Base-by-base conservation (phyloP, 192 early-diverging fungal genomes). In the Cetraspora pellucida region DNA sequence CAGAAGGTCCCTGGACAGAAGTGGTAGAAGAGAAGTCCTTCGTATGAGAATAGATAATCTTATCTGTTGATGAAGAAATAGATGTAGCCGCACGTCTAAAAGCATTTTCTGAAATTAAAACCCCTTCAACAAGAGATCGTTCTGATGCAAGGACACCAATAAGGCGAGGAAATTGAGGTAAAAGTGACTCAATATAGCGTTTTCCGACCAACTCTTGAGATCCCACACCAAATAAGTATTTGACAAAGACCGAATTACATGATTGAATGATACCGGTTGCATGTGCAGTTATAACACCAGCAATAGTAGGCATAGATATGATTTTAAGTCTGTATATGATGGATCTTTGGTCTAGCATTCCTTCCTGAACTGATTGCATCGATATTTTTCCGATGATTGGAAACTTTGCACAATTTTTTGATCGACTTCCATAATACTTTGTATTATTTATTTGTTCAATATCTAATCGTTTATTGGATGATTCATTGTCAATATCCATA, bases 301-400 rank as follows among this genome's bases (percentile, higher is more conserved):
- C 84, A 54, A 91, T 91, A 10, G 87, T 86, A 1, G 89, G 86
- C 64, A 91, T 86, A 1, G 88, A 88, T 14, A 88, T 89, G 47
- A 90, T 82, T 52, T 87, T 82, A 23, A 91, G 31, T 5, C 79
- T 37, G 74, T 81, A 85, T 13, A 79, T 67, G 23, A 68, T 66
- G 71, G 78, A 70, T 19, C 57, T 47, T 8, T 75, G 49, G 23
- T 79, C 66, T 21, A 72, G 47, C 0, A 63, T 50, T 50, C 77
- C 72, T 47, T 66, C 72, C 1, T 77, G 77, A 49, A 78, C 66
- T 28, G 81, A 79, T 17, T 74, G 75, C 23, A 71, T 75, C 21
- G 82, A 61, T 11, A 84, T 77, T 69, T 85, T 86, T 45, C 82
- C 77, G 27, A 91, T 89, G 73, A 89, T 82, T 2, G 89, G 89